These are phyloP conservation scores for Paecilomyces sp. DNA, from an alignment of 2,329 filamentous ascomycete genomes.

Conservation along the genomic window DNA sequence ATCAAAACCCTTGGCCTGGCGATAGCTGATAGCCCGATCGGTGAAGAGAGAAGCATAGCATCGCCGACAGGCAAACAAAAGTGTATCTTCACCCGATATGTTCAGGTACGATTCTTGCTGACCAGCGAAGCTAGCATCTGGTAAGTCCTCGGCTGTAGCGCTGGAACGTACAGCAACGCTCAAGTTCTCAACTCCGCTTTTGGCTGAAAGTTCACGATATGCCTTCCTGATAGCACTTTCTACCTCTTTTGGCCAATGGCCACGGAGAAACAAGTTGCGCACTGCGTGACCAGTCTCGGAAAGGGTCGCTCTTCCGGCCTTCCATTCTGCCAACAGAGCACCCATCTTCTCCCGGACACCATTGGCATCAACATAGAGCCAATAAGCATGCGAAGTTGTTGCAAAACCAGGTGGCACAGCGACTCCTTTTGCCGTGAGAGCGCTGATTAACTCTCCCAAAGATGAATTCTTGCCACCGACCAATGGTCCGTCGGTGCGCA, in stretches of 20 bases:
- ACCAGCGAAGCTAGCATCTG: constrained; percentile 33
- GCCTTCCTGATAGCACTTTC: constrained; percentile 18
- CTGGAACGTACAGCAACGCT: constrained; percentile 34
- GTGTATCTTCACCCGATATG: constrained; percentile 20
- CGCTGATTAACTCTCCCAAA: constrained; percentile 31
- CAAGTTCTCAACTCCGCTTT: constrained; percentile 13
- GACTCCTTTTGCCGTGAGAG: constrained; percentile 20
- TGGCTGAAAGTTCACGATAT: constrained; percentile 20
- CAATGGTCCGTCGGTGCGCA: constrained; percentile 16
- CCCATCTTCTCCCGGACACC: constrained; percentile 23
- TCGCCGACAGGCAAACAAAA: constrained; percentile 27
- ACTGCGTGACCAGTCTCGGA: constrained; percentile 22
- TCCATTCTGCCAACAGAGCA: constrained; percentile 20
- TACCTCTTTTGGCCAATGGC: constrained; percentile 22
- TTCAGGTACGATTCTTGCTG: constrained; percentile 34
- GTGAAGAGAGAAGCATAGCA: constrained; percentile 36
- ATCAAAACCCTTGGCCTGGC: constrained; percentile 14
- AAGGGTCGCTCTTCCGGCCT: constrained; percentile 18
- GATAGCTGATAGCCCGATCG: constrained; percentile 31
- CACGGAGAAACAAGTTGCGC: constrained; percentile 22
- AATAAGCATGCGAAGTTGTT: constrained; percentile 27
- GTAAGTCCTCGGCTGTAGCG: constrained; percentile 33
- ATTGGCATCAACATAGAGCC: constrained; percentile 27
- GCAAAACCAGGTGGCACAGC: constrained; percentile 29
- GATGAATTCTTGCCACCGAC: constrained; percentile 35